Evolutionary conservation across 2,329 filamentous ascomycete species (phyloP), one percentile per base, ranked within the genome.

Genomic region (Phoma herbarum): DNA sequence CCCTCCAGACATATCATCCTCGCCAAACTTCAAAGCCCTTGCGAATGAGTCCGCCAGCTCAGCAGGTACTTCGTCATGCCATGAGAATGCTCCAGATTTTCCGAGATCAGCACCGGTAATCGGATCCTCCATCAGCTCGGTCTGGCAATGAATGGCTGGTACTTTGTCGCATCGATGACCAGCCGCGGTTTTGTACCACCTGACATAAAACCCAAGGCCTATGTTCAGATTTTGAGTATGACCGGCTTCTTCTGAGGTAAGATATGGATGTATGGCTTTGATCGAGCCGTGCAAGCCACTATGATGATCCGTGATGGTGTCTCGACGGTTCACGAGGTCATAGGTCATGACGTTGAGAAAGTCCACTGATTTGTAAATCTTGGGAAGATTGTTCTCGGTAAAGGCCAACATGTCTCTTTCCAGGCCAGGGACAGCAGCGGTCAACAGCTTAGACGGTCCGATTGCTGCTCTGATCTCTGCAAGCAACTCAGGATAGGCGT

Each of bases 271-370:
- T 37, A 91, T 72, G 3, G 84, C 79, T 4, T 81, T 76, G 4
- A 82, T 73, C 0, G 88, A 88, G 8, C 78, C 82, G 14, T 78
- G 68, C 5, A 90, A 79, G n/a, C 86, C 85, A 44, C 83, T 88
- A 70, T 90, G 88, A 73, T 92, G 89, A 31, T 79, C 82, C 4
- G 89, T 90, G 10, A 79, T 70, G 42, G 76, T 86, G 76, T 91
- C 86, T 35, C 90, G 86, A 28, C 89, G 68, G 77, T 90, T 91
- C 84, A 90, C 88, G 43, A 92, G 72, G 69, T 92, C 89, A 71
- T 91, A 91, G 1, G 85, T 83, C 88, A 91, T 91, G 62, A 91
- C 71, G 66, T 91, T 91, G 68, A 91, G 80, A 68, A 87, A 89
- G 70, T 91, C 87, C 16, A 90, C 82, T 1, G 81, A 79, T 12